Base-by-base conservation (phyloP, 306 rosid species). In the Castanospermum australe region DNA sequence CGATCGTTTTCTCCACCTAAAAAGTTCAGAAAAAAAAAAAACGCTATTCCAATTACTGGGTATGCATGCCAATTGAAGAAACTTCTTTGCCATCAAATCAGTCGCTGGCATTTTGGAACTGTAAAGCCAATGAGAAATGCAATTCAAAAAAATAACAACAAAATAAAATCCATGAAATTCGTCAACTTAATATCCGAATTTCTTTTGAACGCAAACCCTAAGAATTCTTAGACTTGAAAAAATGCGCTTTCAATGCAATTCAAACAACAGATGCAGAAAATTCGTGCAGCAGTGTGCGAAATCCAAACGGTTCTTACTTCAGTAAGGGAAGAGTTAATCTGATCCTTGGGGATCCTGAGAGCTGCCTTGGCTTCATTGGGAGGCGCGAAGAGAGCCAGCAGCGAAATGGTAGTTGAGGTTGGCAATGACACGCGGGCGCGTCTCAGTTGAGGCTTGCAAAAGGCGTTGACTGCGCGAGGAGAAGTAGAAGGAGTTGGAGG, bases 1-100 rank as follows among this genome's bases (percentile, higher is more conserved):
- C 93, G 32, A 95, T 57, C 11, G 98, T 89, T 70, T 90, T 85
- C 93, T 93, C 98, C 86, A 86, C 95, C 99, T 91, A 61, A 33
- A 56, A 79, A 0, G 38, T 38, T 56, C 71, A 50, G 42, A 38
- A n/a, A 17, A 5, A 5, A 65, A 12, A 17, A 25, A 55, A 8
- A 33, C n/a, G 2, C 22, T 41, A 69, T 35, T 82, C 4, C 36
- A 57, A 55, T 10, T n/a, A 68, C 52, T 45, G 85, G 76, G 79
- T 5, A 59, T 21, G 62, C 20, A 38, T 21, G 14, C 45, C 80
- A 73, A 44, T 44, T 30, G 70, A 55, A 41, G 44, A 38, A 78
- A 62, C 1, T 32, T 50, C n/a, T n/a, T n/a, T n/a, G n/a, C n/a
- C n/a, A n/a, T n/a, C n/a, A n/a, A n/a, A n/a, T n/a, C n/a, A n/a